phyloP scores from a whole-genome alignment of 768 basidiomycete species.

The Hypholoma sublateritium region DNA sequence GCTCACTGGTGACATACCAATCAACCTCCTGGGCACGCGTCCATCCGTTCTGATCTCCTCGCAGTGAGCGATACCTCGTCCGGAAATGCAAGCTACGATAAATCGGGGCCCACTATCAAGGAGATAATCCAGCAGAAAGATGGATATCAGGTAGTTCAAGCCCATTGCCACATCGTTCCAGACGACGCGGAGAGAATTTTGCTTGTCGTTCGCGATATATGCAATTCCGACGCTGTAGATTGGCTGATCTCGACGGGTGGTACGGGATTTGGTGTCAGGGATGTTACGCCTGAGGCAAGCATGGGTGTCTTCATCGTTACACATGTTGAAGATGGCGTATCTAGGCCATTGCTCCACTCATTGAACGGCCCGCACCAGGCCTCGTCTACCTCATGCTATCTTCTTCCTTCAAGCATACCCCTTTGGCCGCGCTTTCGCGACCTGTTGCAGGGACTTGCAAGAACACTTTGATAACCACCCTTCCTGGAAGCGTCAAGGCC shows the following conservation, averaged over 20 bases:
- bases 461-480: constrained; percentile 69
- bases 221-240: constrained; percentile 48
- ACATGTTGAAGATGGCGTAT: not conserved
- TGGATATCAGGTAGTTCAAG: constrained; percentile 21
- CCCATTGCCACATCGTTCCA: constrained; percentile 50
- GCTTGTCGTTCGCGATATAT: constrained; percentile 45
- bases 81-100: constrained; percentile 46
- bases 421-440: constrained; percentile 78
- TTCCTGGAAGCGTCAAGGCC: constrained; percentile 85
- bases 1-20: constrained; percentile 5
- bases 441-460: constrained; percentile 77
- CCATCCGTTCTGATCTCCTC: not conserved
- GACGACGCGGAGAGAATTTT: constrained; percentile 62
- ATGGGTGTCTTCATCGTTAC: not conserved
- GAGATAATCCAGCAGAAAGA: constrained; percentile 39
- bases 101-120: constrained; percentile 65
- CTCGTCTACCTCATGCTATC: constrained; percentile 74
- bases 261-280: constrained; percentile 81
- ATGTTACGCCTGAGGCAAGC: constrained; percentile 80
- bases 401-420: constrained; percentile 70
- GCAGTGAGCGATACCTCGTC: constrained; percentile 76
- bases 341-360: constrained; percentile 61
- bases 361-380: constrained; percentile 68
- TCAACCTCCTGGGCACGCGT: not conserved
- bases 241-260: constrained; percentile 85